Evolutionary conservation across 192 early-diverging fungal species (phyloP).

Genomic region (Backusella mclennaniae): DNA sequence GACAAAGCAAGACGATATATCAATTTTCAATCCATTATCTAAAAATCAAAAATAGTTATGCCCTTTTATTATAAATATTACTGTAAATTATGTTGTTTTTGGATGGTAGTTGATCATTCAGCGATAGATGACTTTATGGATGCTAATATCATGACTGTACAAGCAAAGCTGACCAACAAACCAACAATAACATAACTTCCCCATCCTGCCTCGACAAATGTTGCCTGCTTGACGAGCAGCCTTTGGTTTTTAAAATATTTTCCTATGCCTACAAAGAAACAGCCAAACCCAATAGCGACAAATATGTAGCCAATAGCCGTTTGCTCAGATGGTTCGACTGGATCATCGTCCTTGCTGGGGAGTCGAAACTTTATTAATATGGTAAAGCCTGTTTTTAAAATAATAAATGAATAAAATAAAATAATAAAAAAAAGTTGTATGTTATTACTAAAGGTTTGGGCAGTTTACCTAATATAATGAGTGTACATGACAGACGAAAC

Average conservation of each 20-base stretch:
- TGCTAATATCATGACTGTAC: conserved; percentile 27
- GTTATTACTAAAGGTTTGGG: no score
- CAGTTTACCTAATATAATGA: conserved; percentile 31
- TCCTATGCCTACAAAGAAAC: conserved; percentile 17
- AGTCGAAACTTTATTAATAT: conserved; percentile 31
- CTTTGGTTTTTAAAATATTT: conserved; percentile 31
- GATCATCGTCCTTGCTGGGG: neutral
- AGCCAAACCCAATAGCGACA: conserved; percentile 22
- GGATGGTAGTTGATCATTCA: neutral
- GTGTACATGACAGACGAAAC: conserved; percentile 30
- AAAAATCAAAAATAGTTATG: neutral
- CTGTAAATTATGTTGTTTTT: neutral
- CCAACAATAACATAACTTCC: conserved; percentile 20
- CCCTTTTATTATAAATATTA: neutral
- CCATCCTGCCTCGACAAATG: conserved; percentile 35
- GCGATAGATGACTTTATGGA: neutral
- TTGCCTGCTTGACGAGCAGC: conserved; percentile 7
- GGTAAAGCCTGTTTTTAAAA: conserved; percentile 28
- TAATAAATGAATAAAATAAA: neutral
- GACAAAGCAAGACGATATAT: no score
- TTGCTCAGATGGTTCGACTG: neutral
- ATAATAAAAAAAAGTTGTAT: neutral
- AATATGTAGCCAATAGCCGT: conserved; percentile 24
- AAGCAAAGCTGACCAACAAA: conserved; percentile 21
- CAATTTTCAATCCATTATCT: neutral